Base-by-base conservation (phyloP, 768 basidiomycete species). In the Flagelloscypha sp. region DNA sequence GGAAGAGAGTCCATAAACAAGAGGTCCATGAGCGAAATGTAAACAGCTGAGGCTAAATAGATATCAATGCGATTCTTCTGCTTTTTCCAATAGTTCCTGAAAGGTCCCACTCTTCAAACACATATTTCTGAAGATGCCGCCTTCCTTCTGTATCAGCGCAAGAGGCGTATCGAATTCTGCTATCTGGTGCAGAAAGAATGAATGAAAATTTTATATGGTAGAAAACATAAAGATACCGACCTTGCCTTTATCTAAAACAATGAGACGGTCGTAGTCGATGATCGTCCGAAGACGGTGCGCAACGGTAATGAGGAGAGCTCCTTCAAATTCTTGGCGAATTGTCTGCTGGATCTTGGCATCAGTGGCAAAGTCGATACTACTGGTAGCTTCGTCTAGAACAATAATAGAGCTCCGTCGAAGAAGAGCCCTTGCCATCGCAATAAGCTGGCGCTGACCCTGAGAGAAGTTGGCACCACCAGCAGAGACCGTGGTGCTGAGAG, bases 391-490 rank as follows among this genome's bases (percentile, higher is more conserved):
- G 43, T 86, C 87, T 24, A 88, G 61, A 11, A 89, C 72, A 33
- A 89, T 78, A 43, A 89, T 74, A 9, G 77, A 60, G 48, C 78
- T 84, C 6, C 74, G 69, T 12, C 84, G 64, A 20, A 88, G 62
- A 13, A 89, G 61, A 0, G 87, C 85, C 5, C 87, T 71, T 0
- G 86, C 87, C 81, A 89, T 82, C 1, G 85, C 81, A 35, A 90
- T 83, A 11, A 89, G 61, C 48, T 97, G 92, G 7, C 89, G 57
- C 52, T 97, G 90, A 7, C 93, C 92, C 40, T 90, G 86, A 1
- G 86, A 92, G 57, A 95, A 93, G 61, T 95, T 94, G 20, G 77
- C 68, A 1, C 90, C 90, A 0, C 89, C 89, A 1, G 85, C 69
- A 1, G 86, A 86, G 7, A 94, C 82, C 41, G 82, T 76, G 0